Evolutionary conservation across 2,329 filamentous ascomycete genomes (phyloP), one percentile per base, ranked within the genome.

Genomic region (Thermoascus crustaceus): DNA sequence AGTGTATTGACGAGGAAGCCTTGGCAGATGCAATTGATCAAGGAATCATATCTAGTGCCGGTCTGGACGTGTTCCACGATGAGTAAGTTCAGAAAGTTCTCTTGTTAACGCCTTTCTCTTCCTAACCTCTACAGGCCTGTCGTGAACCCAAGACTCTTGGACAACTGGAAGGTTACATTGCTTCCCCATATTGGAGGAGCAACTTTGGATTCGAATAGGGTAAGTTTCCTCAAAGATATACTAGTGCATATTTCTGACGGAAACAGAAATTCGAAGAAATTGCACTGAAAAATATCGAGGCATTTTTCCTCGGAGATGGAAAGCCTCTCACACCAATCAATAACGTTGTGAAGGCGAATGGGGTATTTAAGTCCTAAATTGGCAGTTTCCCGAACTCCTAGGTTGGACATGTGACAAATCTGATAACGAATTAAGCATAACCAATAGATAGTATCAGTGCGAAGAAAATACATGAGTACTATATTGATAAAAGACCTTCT

Each of bases 21-120:
- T 71, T 88, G 3, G 82, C 84, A 3, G 62, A 73, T 32, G 82
- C 82, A 1, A 68, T 87, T 2, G 68, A 78, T 8, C 66, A 63
- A 4, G 81, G 82, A 2, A 70, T 73, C 34, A 80, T 88, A 33
- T 67, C 69, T 39, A 76, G 72, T n/a, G 75, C 64, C 7, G 83
- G 83, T 1, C 67, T 88, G 6, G 83, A 87, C 54, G 82, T 88
- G 29, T 87, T 75, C 52, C 82, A 87, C 53, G 67, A 85, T 21
- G 83, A 88, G 60, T 41, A 32, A 22, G 40, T 35, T 8, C 27
- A n/a, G n/a, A n/a, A n/a, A 10, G n/a, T n/a, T 14, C 22, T 4
- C 18, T 10, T 21, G 11, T 35, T 30, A 7, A 11, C 16, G 8
- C 31, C 14, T 11, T 21, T 14, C 9, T 8, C 25, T 8, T 30